Evolutionary conservation across 768 basidiomycete species (phyloP).

Genomic region (Boletus tylopilopsis): DNA sequence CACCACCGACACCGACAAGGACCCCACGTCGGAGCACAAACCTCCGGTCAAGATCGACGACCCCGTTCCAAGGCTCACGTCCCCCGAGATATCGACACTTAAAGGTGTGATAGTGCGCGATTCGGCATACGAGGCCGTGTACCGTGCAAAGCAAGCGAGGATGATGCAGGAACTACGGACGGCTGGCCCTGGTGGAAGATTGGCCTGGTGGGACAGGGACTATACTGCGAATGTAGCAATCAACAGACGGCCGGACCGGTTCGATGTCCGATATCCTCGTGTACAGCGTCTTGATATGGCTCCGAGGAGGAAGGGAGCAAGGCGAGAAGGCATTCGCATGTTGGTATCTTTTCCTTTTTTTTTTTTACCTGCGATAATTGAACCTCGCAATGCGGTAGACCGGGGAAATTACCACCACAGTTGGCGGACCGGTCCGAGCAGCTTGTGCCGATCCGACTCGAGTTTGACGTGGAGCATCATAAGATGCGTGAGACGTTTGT

Average conservation of each 20-base stretch:
- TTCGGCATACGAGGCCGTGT: constrained; percentile 43
- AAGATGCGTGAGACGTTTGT: constrained; percentile 95
- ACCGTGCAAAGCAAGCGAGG: constrained; percentile 47
- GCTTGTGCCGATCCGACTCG: constrained; percentile 92
- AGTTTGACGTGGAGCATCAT: constrained; percentile 92
- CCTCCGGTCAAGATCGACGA: constrained; percentile 19
- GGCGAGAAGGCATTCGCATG: constrained; percentile 71
- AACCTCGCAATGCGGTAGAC: constrained; percentile 36
- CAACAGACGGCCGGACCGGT: constrained; percentile 33
- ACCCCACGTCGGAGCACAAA: constrained; percentile 14
- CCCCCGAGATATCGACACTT: constrained; percentile 32
- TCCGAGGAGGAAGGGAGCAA: constrained; percentile 49
- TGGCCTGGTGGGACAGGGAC: constrained; percentile 67
- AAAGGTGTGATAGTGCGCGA: constrained; percentile 38
- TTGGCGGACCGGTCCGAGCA: constrained; percentile 67
- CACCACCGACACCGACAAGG: constrained; percentile 19
- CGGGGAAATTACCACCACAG: constrained; percentile 52
- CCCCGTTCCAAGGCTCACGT: constrained; percentile 24
- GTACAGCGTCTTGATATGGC: constrained; percentile 34
- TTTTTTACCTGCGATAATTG: not conserved
- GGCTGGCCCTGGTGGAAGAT: constrained; percentile 39
- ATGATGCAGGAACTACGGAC: constrained; percentile 48
- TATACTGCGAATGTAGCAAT: constrained; percentile 31
- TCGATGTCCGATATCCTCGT: constrained; percentile 57
- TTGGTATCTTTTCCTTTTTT: constrained; percentile 41